Evolutionary conservation across 2,329 filamentous ascomycete genomes (phyloP).

Genomic region (Aspergillus ochraceoroseus): DNA sequence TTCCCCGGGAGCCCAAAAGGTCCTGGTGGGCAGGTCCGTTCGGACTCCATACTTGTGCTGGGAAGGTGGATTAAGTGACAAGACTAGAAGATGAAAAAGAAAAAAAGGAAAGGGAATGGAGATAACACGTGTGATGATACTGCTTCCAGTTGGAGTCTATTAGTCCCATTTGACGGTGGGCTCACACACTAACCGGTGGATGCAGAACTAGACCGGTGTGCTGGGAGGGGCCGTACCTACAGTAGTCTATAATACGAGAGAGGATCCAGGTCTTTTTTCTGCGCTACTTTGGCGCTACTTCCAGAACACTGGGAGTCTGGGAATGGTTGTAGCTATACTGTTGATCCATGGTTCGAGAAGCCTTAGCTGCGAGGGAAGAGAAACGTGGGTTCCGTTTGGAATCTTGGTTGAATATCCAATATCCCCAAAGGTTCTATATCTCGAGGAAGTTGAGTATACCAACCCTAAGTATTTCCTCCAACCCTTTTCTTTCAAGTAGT

Average conservation of each 20-base stretch:
- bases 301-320: not conserved
- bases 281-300: slow-evolving; percentile 4
- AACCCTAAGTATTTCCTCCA: slow-evolving; percentile 1
- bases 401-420: slow-evolving; percentile 15
- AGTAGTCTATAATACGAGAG: slow-evolving; percentile 7
- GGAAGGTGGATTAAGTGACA: not conserved
- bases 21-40: too few relatives aligned
- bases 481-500: too few relatives aligned
- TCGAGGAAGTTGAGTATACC: not conserved
- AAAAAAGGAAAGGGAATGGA: not conserved
- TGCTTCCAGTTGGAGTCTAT: slow-evolving; percentile 6
- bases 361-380: not conserved
- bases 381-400: slow-evolving; percentile 15
- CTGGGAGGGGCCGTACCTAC: slow-evolving; percentile 2
- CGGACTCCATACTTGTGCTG: too few relatives aligned
- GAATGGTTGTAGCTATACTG: slow-evolving; percentile 15
- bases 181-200: not conserved
- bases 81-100: slow-evolving; percentile 1
- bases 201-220: not conserved
- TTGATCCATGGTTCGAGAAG: slow-evolving; percentile 14
- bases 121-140: slow-evolving; percentile 11
- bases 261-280: too few relatives aligned
- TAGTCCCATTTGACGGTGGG: not conserved
- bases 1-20: not conserved
- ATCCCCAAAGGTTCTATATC: slow-evolving; percentile 14